Base-by-base conservation (phyloP, 176 grass and related monocot genomes). In the Eleusine coracana region DNA sequence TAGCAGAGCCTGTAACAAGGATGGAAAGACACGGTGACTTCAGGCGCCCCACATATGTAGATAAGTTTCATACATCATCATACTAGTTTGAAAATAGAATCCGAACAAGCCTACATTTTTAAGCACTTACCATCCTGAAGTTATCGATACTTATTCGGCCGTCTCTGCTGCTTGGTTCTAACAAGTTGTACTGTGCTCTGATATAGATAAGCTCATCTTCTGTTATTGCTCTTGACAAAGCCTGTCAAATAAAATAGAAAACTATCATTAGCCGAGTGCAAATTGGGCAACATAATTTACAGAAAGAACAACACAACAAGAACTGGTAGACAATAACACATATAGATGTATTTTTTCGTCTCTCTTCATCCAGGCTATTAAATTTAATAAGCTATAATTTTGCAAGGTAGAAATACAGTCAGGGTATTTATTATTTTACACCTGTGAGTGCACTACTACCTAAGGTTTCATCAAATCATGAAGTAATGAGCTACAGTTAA, bases 121-220 rank as follows among this genome's bases (percentile, higher is more conserved):
- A 49, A 28, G 25, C 51, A 87, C 89, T 90, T 80, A 94, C 97
- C 87, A 80, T 90, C 80, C 70, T 94, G 79, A 99, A 96, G 91
- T 99, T 96, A 68, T 94, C 97, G 51, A 99, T 85, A 29, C 87
- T 90, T 77, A 99, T 73, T 3, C 88, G 78, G 20, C 93, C 93
- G 58, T 99, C 91, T 83, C 79, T 90, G 73, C 44, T 90, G 83
- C 80, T 93, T 78, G 93, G 97, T 88, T 92, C 89, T 71, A 99
- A 87, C 71, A 96, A 89, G 77, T 89, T 89, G 83, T 92, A 99
- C 34, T 99, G 97, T 37, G 83, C 83, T 88, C 87, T 96, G 61
- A 90, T 90, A 49, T 96, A 96, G 73, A 99, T 88, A 76, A 99
- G 86, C 71, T 92, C 93, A 27, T 99, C 93, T 82, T 99, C 91